Evolutionary conservation across 148 eudicot species (phyloP), one percentile per base, ranked within the genome.

Genomic region (Amaranthus hypochondriacus): DNA sequence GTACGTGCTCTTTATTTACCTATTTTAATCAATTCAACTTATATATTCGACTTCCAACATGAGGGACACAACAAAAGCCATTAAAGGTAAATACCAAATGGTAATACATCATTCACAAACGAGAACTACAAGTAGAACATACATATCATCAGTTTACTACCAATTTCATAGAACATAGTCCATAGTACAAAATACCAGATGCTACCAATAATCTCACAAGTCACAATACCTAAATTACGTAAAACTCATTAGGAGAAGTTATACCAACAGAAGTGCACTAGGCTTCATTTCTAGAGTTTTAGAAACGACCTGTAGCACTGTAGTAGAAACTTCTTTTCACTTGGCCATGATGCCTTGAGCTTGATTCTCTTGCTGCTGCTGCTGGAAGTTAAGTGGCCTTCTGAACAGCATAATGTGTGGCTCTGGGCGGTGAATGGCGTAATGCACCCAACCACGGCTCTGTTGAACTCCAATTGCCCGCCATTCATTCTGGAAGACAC

Each of bases 391-490:
- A 66, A 91, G 76, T 18, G 93, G 88, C 90, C 97, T 89, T 90
- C 93, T 87, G 79, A 91, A 91, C 64, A 91, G 87, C 97, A 91
- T 91, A 63, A 91, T 91, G 77, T 91, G 97, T 68, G 97, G 97
- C 88, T 91, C 97, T 10, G 97, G 93, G 55, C 97, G 90, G 79
- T 91, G 97, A 74, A 91, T 82, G 5, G 97, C 92, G 51, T 91
- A 91, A 77, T 91, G 97, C 15, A 87, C 91, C 97, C 97, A 91
- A 18, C 97, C 97, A 50, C 97, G 87, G 75, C 97, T 91, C 79
- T 91, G 97, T 80, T 91, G 97, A 44, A 89, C 97, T 61, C 97
- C 93, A 61, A 89, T 89, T 49, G 92, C 97, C 56, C 93, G 87
- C 97, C 97, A 91, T 77, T 91, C 97, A 9, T 83, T 91, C 97